Conservation (phyloP, 169 alveolate species). For the Eimeria brunetti region DNA sequence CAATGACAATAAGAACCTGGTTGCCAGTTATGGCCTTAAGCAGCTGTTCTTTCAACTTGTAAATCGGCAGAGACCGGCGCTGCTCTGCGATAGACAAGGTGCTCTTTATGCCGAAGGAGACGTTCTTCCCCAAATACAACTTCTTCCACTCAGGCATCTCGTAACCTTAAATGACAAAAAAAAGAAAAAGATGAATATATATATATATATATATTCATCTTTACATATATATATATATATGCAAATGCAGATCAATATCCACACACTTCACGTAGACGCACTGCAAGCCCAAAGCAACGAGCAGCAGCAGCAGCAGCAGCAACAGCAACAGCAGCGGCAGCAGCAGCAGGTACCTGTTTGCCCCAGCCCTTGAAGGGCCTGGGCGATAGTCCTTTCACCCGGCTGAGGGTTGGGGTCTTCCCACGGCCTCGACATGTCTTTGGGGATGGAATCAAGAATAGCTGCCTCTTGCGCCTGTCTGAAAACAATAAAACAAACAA, state of each 20-base stretch:
- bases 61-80: slow-evolving; percentile 97
- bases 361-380: slow-evolving; percentile 60
- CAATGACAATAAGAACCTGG: slow-evolving; percentile 97
- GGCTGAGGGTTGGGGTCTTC: slow-evolving; percentile 95
- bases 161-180: slow-evolving; percentile 84
- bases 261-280: not conserved
- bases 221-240: not conserved
- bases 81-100: slow-evolving; percentile 92
- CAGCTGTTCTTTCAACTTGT: slow-evolving; percentile 93
- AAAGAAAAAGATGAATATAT: too few relatives aligned
- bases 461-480: slow-evolving; percentile 89
- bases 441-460: slow-evolving; percentile 91
- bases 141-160: slow-evolving; percentile 96
- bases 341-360: slow-evolving; percentile 32
- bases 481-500: too few relatives aligned
- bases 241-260: not conserved
- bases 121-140: slow-evolving; percentile 87
- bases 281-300: not conserved
- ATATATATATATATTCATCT: not conserved
- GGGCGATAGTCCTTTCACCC: slow-evolving; percentile 92
- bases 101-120: slow-evolving; percentile 88
- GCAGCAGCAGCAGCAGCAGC: not conserved
- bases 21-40: slow-evolving; percentile 94
- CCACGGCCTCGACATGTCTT: slow-evolving; percentile 93
- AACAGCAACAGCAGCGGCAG: not conserved